Base-by-base conservation (phyloP, 2,329 filamentous ascomycete species). In the Trichoderma sp. region DNA sequence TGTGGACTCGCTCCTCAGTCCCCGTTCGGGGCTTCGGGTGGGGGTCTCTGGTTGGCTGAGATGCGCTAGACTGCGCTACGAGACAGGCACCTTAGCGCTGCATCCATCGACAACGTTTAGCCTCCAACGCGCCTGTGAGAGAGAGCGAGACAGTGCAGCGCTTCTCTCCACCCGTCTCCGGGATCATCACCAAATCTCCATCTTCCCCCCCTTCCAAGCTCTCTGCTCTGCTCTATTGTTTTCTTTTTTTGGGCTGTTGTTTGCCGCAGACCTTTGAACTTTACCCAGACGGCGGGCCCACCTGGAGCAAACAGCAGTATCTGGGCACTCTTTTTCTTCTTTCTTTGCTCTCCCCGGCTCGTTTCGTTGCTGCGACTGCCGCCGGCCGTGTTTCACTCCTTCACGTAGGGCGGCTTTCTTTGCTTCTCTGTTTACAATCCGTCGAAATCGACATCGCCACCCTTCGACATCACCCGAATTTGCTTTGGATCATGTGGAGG, bases 231-330 rank as follows among this genome's bases (percentile, higher is more conserved):
- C 39, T n/a, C 39, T 43, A 43, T 43, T 34, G 11, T 34, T 11
- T n/a, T 43, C n/a, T 7, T 43, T 43, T 43, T 43, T 18, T 43
- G 39, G 18, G 18, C 18, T n/a, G 39, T 59, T 60, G 64, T 58
- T 51, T 66, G 64, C 28, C 37, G 55, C 52, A 59, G 13, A 43
- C 21, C 63, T 59, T 26, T 52, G 24, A 51, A 21, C 37, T 26
- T 60, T 55, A 56, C 65, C 56, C 65, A 67, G 65, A 67, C 65
- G 65, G 65, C 65, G 55, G 65, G 65, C 24, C 65, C 65, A 67
- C 65, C 65, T 67, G 56, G 65, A 54, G 56, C 43, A 59, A 59
- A 67, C 55, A 59, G 21, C 52, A 49, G 3, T 24, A 54, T 43
- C 46, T n/a, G 55, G 32, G 49, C 37, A 24, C 26, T 28, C 34